Evolutionary conservation across 2,329 filamentous ascomycete species (phyloP).

Genomic region (Ceratocystis eucalypticola): DNA sequence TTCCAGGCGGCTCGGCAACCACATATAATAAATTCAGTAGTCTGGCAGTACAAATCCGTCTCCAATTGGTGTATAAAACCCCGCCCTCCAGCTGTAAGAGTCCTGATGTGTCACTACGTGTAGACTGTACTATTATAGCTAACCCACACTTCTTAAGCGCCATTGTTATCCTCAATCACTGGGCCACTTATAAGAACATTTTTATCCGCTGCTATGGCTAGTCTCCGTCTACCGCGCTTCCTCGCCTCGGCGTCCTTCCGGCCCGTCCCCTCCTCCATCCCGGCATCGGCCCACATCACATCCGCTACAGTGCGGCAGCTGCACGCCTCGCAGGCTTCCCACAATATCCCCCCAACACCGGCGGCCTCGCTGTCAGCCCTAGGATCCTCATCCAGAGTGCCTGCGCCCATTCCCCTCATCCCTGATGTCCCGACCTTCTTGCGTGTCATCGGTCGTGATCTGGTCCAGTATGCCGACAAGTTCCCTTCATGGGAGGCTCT

Average conservation of each 20-base stretch:
- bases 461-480: conserved; percentile 70
- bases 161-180: not conserved
- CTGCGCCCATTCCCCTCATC: conserved; percentile 63
- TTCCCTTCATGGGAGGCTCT: conserved; percentile 83
- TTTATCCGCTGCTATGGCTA: conserved; percentile 1
- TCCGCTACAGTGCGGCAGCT: not conserved
- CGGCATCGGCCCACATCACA: not conserved
- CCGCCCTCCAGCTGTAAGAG: not conserved
- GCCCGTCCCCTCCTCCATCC: not conserved
- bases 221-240: conserved; percentile 10
- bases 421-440: conserved; percentile 79
- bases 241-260: conserved; percentile 9
- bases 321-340: not conserved
- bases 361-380: not conserved
- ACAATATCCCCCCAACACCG: not conserved
- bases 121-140: not conserved
- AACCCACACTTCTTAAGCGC: not conserved
- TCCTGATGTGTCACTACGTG: not conserved
- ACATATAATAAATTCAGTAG: not conserved
- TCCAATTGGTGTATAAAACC: not conserved
- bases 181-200: not conserved
- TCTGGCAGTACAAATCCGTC: not conserved
- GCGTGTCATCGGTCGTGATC: conserved; percentile 74
- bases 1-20: not conserved
- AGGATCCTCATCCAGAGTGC: conserved; percentile 11